These are phyloP conservation scores for Lasiodiplodia gonubiensis DNA, from an alignment of 2,329 filamentous ascomycete species.

Conservation along the genomic window DNA sequence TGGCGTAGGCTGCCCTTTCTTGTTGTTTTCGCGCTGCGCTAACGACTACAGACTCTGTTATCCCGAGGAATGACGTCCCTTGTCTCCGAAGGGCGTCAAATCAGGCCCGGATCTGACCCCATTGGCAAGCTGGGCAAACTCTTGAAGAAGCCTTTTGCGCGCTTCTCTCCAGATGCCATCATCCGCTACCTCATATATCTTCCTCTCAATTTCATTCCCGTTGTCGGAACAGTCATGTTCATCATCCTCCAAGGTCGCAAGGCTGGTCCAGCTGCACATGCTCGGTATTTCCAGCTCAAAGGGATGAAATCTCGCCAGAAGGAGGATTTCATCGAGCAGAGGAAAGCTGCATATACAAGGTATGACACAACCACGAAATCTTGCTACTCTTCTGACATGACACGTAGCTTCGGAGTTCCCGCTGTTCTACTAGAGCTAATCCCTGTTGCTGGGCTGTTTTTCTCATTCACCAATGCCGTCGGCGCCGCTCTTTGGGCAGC, in stretches of 20 bases:
- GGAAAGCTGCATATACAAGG: conserved; percentile 80
- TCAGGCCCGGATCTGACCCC: conserved; percentile 63
- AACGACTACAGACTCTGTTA: conserved; percentile 52
- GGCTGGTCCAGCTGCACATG: conserved; percentile 60
- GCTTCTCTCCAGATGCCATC: conserved; percentile 63
- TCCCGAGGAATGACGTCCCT: conserved; percentile 63
- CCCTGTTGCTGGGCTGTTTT: conserved; percentile 80
- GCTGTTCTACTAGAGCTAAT: conserved; percentile 84
- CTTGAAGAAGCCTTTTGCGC: conserved; percentile 60
- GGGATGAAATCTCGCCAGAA: conserved; percentile 72
- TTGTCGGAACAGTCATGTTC: conserved; percentile 84
- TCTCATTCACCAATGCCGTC: conserved; percentile 89
- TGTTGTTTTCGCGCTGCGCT: neutral
- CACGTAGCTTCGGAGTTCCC: conserved; percentile 68
- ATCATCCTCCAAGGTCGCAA: conserved; percentile 70
- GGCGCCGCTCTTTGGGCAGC: conserved; percentile 95
- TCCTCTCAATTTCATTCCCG: conserved; percentile 89
- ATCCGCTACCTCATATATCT: conserved; percentile 84
- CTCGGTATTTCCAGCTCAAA: conserved; percentile 90
- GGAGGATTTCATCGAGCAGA: conserved; percentile 71
- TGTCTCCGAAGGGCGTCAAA: conserved; percentile 74
- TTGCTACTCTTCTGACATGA: conserved; percentile 10
- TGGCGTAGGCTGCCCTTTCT: conserved; percentile 53
- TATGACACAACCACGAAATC: conserved; percentile 50
- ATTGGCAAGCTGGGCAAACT: conserved; percentile 64